Base-by-base conservation (phyloP, 2,329 filamentous ascomycete species). In the Blumeria hordei region DNA sequence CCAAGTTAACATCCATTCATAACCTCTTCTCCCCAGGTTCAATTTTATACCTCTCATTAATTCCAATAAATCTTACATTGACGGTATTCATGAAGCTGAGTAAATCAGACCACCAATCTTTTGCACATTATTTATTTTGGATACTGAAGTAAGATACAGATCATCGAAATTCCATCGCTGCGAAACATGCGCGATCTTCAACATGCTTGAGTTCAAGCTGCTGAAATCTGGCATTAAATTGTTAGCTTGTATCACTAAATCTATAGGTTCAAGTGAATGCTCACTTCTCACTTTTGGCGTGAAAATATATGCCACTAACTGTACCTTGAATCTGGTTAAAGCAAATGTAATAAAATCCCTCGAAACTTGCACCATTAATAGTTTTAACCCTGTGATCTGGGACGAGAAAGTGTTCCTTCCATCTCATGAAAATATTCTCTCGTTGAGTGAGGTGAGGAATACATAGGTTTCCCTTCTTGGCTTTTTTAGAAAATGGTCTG, bases 291-390 rank as follows among this genome's bases (percentile, higher is more conserved):
- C 88, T 96, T 71, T 94, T 94, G 11, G 86, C 85, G 70, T 98
- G 92, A 67, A 94, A 98, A 69, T 98, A 98, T 57, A 96, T 94
- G 16, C 92, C 92, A 64, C 80, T 88, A 43, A 98, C 84, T 59
- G 77, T 81, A 7, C 90, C 92, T 59, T 81, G 77, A 52, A 87
- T 72, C 69, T 96, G 90, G 67, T 96, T 94, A 71, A 96, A 96
- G 70, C 88, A 95, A 61, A 98, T 96, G 65, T 98, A 98, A 67
- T 96, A 98, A 67, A 98, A 98, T 0, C 92, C 92, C 65, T 98
- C 92, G 58, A 96, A 98, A 64, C 90, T 96, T 7, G 92, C 92
- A 16, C 92, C 92, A 36, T 80, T 85, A 58, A 98, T 94, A 10
- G 85, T 93, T 58, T 83, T 78, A 18, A 96, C 88, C 14, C 85